A percentile compares a stretch with the other conserved stretches of the same genome.
Conservation (phyloP, 345 rosid genomes). For the Gossypium sturtianum region DNA sequence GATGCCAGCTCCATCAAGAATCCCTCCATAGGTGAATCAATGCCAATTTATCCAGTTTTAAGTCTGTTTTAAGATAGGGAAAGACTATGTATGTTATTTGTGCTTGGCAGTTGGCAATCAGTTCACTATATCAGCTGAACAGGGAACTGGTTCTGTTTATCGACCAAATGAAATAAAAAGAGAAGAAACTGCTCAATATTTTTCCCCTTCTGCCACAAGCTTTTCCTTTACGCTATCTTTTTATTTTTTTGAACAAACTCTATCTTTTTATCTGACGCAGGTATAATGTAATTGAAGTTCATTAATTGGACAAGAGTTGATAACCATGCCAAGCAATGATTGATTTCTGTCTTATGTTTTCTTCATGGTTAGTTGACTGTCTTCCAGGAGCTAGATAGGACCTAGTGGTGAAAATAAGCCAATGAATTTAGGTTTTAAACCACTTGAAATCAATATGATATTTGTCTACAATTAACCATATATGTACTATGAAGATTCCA, state of each 20-base stretch:
- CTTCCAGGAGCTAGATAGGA: not conserved
- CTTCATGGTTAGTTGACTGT: not conserved
- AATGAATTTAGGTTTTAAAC: not conserved
- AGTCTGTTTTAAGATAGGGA: not conserved
- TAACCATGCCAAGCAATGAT: not conserved
- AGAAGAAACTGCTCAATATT: not conserved
- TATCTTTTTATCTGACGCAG: not conserved
- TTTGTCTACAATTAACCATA: no score
- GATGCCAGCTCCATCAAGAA: no score
- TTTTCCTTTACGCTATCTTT: not conserved
- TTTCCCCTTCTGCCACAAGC: not conserved
- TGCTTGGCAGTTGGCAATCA: not conserved
- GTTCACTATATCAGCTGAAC: not conserved
- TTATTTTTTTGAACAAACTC: not conserved
- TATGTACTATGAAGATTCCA: not conserved
- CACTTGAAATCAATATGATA: not conserved
- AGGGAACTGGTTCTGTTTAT: not conserved
- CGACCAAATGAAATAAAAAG: not conserved
- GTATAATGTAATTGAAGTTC: not conserved
- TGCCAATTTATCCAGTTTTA: not conserved
- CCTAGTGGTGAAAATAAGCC: not conserved
- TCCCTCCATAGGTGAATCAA: no score
- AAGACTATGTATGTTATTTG: not conserved
- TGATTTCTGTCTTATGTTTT: not conserved
- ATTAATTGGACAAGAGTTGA: not conserved